phyloP scores from a whole-genome alignment of 2,329 filamentous ascomycete species.

The Mycosphaerella sp. region DNA sequence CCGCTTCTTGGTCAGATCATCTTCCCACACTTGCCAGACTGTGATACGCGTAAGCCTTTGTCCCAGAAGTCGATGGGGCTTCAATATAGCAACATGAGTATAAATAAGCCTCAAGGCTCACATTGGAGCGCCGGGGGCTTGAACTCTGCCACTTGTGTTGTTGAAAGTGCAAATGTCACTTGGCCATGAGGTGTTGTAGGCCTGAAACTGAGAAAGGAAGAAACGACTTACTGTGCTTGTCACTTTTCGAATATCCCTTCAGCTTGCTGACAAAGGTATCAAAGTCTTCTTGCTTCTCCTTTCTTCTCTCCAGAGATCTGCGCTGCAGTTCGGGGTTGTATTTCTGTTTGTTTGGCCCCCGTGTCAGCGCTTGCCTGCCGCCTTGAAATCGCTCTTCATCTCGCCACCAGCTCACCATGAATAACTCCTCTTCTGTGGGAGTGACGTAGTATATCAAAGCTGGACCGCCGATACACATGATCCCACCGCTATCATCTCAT shows the following conservation, averaged over 20 bases:
- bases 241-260: conserved; percentile 83
- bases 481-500: conserved; percentile 52
- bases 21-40: conserved; percentile 36
- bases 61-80: not conserved
- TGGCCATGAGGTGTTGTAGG: too few species aligned
- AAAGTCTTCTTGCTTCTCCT: conserved; percentile 74
- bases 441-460: conserved; percentile 71
- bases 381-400: not conserved
- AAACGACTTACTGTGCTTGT: conserved; percentile 70
- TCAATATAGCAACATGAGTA: not conserved
- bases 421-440: conserved; percentile 86
- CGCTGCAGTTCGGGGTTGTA: conserved; percentile 96
- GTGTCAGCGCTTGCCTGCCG: not conserved
- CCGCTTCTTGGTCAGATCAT: conserved; percentile 27
- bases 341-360: conserved; percentile 40
- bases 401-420: conserved; percentile 46
- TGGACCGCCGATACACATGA: conserved; percentile 75
- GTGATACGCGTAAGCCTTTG: not conserved
- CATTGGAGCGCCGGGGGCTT: too few species aligned
- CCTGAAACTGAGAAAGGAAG: not conserved
- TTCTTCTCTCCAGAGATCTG: conserved; percentile 71
- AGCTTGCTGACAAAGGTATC: conserved; percentile 77
- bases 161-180: too few species aligned
- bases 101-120: not conserved
- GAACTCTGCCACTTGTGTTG: too few species aligned